A percentile compares a stretch with the other conserved stretches of the same genome.
Conservation (phyloP, 225 moss, liverwort and hornwort species). For the Asterella californica region DNA sequence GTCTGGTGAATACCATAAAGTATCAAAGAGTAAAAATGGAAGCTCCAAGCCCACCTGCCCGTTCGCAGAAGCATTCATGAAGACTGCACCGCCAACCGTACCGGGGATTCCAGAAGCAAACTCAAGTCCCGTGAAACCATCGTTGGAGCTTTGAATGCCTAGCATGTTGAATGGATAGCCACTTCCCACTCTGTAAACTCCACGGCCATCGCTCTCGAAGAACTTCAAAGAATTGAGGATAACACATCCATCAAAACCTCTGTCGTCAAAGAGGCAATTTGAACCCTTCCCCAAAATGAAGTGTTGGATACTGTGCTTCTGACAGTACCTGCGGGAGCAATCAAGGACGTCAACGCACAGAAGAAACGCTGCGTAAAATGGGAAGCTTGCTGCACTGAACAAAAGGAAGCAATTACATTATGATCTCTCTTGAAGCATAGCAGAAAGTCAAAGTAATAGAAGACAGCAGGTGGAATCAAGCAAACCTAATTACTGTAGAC, state of each 20-base stretch:
- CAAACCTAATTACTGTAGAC: conserved; percentile 72
- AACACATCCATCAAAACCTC: conserved; percentile 80
- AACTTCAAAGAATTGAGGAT: conserved; percentile 73
- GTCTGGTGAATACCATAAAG: neutral
- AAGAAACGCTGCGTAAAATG: neutral
- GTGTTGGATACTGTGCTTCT: conserved; percentile 40
- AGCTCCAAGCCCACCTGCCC: conserved; percentile 52
- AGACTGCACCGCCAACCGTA: conserved; percentile 87
- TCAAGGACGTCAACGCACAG: neutral
- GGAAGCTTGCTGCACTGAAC: neutral
- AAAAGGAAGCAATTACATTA: neutral
- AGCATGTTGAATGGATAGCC: conserved; percentile 74
- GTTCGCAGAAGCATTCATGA: conserved; percentile 91
- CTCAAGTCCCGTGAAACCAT: conserved; percentile 78
- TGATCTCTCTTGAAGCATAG: neutral
- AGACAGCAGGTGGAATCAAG: conserved; percentile 12
- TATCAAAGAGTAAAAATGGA: neutral
- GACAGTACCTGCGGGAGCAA: conserved; percentile 52
- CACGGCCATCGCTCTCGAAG: conserved; percentile 44
- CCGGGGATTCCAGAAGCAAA: conserved; percentile 86
- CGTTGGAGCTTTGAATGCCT: conserved; percentile 66
- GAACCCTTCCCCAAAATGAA: conserved; percentile 94
- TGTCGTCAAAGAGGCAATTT: conserved; percentile 92
- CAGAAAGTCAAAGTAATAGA: neutral
- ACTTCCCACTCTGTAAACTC: conserved; percentile 71